phyloP scores from a whole-genome alignment of 2,329 filamentous ascomycete genomes.

The Rugonectria rugulosa region DNA sequence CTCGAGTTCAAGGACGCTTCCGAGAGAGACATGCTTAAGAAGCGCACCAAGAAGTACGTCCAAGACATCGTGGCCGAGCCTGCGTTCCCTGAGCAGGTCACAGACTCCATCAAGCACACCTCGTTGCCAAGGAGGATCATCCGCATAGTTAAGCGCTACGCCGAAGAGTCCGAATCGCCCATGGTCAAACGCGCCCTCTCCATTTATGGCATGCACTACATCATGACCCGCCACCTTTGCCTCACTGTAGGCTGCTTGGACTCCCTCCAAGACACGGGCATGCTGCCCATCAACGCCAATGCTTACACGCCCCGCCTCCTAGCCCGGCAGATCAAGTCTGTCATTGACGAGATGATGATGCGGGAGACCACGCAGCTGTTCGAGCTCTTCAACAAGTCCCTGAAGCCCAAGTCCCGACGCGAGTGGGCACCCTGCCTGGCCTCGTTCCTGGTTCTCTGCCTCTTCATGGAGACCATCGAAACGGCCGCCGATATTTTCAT shows the following conservation, averaged over 20 bases:
- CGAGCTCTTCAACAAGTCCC: constrained; percentile 58
- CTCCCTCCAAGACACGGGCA: constrained; percentile 49
- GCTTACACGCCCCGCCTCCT: constrained; percentile 62
- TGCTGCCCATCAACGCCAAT: constrained; percentile 53
- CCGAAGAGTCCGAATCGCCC: constrained; percentile 52
- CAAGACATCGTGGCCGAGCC: constrained; percentile 57
- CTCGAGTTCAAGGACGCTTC: constrained; percentile 52
- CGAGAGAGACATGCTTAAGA: constrained; percentile 56
- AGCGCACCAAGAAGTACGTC: constrained; percentile 57
- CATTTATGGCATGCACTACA: constrained; percentile 65
- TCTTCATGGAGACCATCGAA: constrained; percentile 67
- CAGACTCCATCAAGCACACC: constrained; percentile 54
- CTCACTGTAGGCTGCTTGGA: constrained; percentile 55
- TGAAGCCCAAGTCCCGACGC: constrained; percentile 60
- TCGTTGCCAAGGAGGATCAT: constrained; percentile 56
- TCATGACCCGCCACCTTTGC: constrained; percentile 63
- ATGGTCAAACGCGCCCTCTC: constrained; percentile 62
- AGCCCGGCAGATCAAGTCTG: constrained; percentile 63
- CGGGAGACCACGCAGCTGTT: constrained; percentile 61
- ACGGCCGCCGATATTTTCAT: constrained; percentile 61
- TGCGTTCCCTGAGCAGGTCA: constrained; percentile 58
- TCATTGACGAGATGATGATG: constrained; percentile 63
- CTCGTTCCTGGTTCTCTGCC: constrained; percentile 63
- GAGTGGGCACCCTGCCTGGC: constrained; percentile 66
- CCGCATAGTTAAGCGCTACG: constrained; percentile 56